Conservation (phyloP, 257 asterid genomes). For the Solanum sejunctum region DNA sequence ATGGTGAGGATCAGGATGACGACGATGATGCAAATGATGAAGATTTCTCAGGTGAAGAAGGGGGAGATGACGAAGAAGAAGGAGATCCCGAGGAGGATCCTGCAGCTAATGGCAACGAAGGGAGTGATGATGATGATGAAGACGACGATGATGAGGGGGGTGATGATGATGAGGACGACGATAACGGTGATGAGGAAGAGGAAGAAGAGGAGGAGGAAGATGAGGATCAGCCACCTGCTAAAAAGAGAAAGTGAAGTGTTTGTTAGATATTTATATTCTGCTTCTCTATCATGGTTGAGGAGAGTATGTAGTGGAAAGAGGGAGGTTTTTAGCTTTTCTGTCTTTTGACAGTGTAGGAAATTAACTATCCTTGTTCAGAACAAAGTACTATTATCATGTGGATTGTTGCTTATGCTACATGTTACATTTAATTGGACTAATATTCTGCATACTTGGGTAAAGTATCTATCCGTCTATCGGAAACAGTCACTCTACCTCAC, state of each 20-base stretch:
- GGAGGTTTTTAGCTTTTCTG: slow-evolving; percentile 16
- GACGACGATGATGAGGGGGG: slow-evolving; percentile 15
- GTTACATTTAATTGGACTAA: background rate
- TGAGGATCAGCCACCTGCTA: slow-evolving; percentile 78
- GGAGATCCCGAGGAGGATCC: slow-evolving; percentile 44
- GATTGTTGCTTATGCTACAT: slow-evolving; percentile 18
- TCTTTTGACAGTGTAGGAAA: slow-evolving; percentile 32
- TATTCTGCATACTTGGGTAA: background rate
- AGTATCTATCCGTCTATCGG: background rate
- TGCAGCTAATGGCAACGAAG: slow-evolving; percentile 51
- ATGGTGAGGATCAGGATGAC: slow-evolving; percentile 29
- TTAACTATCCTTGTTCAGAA: slow-evolving; percentile 20
- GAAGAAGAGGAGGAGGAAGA: slow-evolving; percentile 62
- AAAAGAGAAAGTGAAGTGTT: slow-evolving; percentile 67
- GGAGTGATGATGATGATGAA: slow-evolving; percentile 35
- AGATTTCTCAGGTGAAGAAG: slow-evolving; percentile 79
- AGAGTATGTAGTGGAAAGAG: slow-evolving; percentile 42
- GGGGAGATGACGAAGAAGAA: slow-evolving; percentile 54
- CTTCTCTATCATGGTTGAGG: slow-evolving; percentile 33
- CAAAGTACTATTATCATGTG: slow-evolving; percentile 15
- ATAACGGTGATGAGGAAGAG: slow-evolving; percentile 22
- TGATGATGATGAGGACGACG: slow-evolving; percentile 30
- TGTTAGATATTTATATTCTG: slow-evolving; percentile 16
- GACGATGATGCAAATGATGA: slow-evolving; percentile 77
- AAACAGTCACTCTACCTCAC: background rate